Percentiles rank a stretch among this genome's conserved stretches.
Evolutionary conservation across 1,139 yeast genomes (phyloP).

Genomic region (Hemisphaericaspora xylanilytica): DNA sequence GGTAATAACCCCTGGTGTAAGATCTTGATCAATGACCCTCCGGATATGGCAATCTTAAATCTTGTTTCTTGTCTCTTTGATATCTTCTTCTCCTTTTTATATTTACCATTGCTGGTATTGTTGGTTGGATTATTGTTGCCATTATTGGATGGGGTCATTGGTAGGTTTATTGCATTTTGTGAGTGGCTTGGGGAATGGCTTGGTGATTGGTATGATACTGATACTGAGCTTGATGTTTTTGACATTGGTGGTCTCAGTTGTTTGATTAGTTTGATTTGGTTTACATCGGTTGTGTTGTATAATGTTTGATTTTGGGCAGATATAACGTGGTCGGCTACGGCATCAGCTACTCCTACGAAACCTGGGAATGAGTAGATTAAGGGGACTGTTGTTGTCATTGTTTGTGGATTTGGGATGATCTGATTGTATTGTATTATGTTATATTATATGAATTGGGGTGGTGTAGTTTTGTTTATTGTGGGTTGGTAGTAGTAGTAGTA

Average conservation of each 20-base stretch:
- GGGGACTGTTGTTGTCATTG: constrained; percentile 91
- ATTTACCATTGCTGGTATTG: constrained; percentile 7
- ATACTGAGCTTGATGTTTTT: constrained; percentile 8
- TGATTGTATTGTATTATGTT: background rate
- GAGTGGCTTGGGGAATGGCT: constrained; percentile 14
- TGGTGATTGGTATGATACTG: constrained; percentile 9
- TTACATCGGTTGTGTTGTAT: constrained; percentile 45
- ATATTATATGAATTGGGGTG: too few species aligned
- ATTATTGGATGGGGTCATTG: constrained; percentile 8
- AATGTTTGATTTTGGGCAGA: constrained; percentile 74
- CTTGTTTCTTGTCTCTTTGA: constrained; percentile 55
- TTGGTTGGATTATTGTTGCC: constrained; percentile 7
- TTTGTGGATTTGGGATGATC: background rate
- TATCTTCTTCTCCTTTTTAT: constrained; percentile 38
- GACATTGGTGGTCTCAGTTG: constrained; percentile 18
- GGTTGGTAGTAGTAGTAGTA: too few species aligned
- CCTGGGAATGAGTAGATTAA: constrained; percentile 88
- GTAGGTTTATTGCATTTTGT: constrained; percentile 11
- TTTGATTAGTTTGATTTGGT: constrained; percentile 31
- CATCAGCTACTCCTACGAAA: constrained; percentile 87
- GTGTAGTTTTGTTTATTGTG: too few species aligned
- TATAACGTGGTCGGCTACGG: constrained; percentile 87
- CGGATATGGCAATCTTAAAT: constrained; percentile 87
- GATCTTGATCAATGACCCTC: constrained; percentile 87
- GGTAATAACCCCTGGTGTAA: constrained; percentile 78